Evolutionary conservation across 2,329 filamentous ascomycete species (phyloP).

Genomic region (Pseudogymnoascus sp.): DNA sequence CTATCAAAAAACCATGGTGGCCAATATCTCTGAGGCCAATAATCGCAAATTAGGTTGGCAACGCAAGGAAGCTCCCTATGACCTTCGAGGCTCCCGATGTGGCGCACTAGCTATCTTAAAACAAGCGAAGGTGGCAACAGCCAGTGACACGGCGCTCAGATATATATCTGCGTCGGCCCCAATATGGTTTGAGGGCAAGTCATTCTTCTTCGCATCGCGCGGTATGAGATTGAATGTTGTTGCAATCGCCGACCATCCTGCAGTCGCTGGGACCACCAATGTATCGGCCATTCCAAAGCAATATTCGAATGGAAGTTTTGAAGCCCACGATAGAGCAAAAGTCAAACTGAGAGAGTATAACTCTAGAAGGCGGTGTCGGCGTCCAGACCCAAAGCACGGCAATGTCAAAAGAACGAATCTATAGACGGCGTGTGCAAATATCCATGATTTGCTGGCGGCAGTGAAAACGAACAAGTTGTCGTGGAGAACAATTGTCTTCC

Average conservation of each 20-base stretch:
- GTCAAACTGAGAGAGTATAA: constrained; percentile 19
- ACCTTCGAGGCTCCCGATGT: constrained; percentile 2
- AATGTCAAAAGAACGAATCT: constrained; percentile 24
- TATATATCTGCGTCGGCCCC: constrained; percentile 14
- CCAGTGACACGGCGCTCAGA: constrained; percentile 15
- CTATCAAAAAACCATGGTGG: no score
- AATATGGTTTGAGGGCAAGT: constrained; percentile 13
- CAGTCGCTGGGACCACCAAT: constrained; percentile 15
- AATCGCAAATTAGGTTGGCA: background rate
- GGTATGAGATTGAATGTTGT: constrained; percentile 17
- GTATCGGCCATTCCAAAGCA: constrained; percentile 19
- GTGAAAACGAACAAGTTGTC: constrained; percentile 22
- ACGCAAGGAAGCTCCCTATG: constrained; percentile 13
- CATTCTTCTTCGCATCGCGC: constrained; percentile 14
- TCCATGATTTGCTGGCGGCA: constrained; percentile 24
- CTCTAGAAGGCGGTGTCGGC: constrained; percentile 23
- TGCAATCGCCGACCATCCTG: constrained; percentile 17
- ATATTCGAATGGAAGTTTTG: constrained; percentile 17
- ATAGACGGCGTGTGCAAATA: constrained; percentile 24
- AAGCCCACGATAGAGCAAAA: constrained; percentile 13
- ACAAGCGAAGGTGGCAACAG: constrained; percentile 16
- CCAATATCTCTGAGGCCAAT: background rate
- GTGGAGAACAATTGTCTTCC: constrained; percentile 22
- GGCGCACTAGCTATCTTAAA: constrained; percentile 15
- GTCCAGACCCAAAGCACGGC: constrained; percentile 23